Base-by-base conservation (phyloP, 495 filamentous ascomycete genomes). In the Mytilinidion resinicola region DNA sequence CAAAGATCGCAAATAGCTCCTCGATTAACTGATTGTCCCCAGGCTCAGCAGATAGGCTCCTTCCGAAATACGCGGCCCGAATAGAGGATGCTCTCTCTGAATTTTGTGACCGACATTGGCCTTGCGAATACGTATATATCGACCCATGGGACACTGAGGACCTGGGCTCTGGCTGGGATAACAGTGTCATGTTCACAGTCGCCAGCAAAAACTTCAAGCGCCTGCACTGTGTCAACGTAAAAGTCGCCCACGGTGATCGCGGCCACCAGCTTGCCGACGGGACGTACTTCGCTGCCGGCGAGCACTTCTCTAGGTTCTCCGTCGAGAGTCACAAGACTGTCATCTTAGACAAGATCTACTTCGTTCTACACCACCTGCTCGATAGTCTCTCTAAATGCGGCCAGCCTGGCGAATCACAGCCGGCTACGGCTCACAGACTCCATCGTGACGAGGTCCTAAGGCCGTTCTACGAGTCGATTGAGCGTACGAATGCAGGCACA, bases 181-280 rank as follows among this genome's bases (percentile, higher is more conserved):
- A 53, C 19, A 58, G 37, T 14, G 37, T 39, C 14, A 8, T 39
- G 9, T 39, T 39, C 37, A 39, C 37, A 39, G 37, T 39, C 9
- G 37, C 37, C 37, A 39, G 37, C 37, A 8, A 39, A 14, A 39
- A 14, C 9, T 9, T 39, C 14, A 8, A 9, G 8, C 37, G 37
- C 14, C 37, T 58, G 50, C 60, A 55, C 4, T 64, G 61, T 38
- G 51, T 41, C n/a, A 64, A 64, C 46, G 62, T 64, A 0, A 42
- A 39, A 1, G 38, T n/a, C 38, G 57, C 56, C 6, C 62, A 64
- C 41, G 61, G 50, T 1, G 41, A 57, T 12, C 56, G 57, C 42
- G 62, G 62, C 12, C 62, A 64, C 34, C 62, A 61, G 53, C 33
- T 56, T 2, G 43, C 17, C 14, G 49, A 61, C 34, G 62, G 62